Evolutionary conservation across 495 filamentous ascomycete genomes (phyloP).

Genomic region (Penicillium goetzii): DNA sequence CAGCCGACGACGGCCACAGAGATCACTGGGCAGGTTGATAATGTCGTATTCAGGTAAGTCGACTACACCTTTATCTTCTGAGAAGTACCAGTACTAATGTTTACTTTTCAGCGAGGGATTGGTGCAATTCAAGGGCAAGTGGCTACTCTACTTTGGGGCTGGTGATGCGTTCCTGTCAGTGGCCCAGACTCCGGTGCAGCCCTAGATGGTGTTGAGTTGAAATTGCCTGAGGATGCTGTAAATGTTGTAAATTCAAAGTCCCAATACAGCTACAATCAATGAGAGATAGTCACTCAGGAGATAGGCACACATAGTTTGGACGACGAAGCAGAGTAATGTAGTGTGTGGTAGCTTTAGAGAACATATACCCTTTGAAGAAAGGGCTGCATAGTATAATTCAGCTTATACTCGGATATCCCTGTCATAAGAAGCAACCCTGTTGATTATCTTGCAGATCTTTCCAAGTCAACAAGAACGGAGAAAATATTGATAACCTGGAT

Average conservation of each 20-base stretch:
- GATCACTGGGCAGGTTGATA: not conserved
- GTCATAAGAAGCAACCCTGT: too few species aligned
- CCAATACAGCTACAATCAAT: not conserved
- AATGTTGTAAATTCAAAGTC: not conserved
- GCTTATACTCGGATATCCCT: too few species aligned
- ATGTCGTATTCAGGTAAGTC: constrained; percentile 1
- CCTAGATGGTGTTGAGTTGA: not conserved
- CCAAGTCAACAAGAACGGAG: too few species aligned
- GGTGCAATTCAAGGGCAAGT: constrained; percentile 5
- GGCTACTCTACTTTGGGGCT: not conserved
- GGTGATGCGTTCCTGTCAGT: not conserved
- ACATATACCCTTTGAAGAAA: too few species aligned
- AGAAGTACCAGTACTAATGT: not conserved
- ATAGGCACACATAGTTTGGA: not conserved
- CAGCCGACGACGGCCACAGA: not conserved
- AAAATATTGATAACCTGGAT: too few species aligned
- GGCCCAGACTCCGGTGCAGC: not conserved
- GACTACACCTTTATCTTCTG: not conserved
- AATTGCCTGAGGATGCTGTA: not conserved
- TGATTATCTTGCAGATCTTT: too few species aligned
- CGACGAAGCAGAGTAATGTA: not conserved
- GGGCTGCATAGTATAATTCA: too few species aligned
- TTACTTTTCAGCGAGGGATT: not conserved
- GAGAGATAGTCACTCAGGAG: not conserved
- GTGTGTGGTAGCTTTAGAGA: too few species aligned